A percentile compares a stretch with the other conserved stretches of the same genome.
phyloP scores from a whole-genome alignment of 176 grass and related monocot genomes.

The Elaeis guineensis region DNA sequence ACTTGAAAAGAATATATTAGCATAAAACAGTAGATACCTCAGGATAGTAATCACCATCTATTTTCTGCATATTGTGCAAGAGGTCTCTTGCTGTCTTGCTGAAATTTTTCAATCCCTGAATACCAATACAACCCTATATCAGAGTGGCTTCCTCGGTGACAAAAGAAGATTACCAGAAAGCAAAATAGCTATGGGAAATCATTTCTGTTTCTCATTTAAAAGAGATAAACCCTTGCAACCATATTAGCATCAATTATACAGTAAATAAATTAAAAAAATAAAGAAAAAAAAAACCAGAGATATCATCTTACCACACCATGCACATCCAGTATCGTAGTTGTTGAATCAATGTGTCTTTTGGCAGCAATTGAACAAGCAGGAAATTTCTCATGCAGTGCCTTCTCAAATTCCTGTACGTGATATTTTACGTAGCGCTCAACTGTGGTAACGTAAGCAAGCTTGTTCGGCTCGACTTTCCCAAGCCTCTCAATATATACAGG shows the following conservation, averaged over 20 bases:
- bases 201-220: too few species aligned
- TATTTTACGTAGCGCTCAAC: conserved; percentile 95
- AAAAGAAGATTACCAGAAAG: too few species aligned
- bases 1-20: too few species aligned
- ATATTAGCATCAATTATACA: too few species aligned
- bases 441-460: conserved; percentile 75
- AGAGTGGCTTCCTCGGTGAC: too few species aligned
- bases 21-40: conserved; percentile 41
- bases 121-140: neutral
- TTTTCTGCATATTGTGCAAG: conserved; percentile 75
- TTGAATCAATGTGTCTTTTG: conserved; percentile 80
- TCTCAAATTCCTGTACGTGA: conserved; percentile 98
- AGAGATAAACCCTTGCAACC: too few species aligned
- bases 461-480: conserved; percentile 81
- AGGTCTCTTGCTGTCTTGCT: conserved; percentile 85
- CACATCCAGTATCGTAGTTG: conserved; percentile 87
- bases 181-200: too few species aligned
- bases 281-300: neutral
- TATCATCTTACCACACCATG: conserved; percentile 77
- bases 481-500: conserved; percentile 96
- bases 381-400: conserved; percentile 82
- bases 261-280: too few species aligned
- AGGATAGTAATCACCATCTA: conserved; percentile 91
- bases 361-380: conserved; percentile 94
- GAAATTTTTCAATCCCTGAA: conserved; percentile 94